Base-by-base conservation (phyloP, 2,329 filamentous ascomycete species). In the Neofusicoccum sp. region DNA sequence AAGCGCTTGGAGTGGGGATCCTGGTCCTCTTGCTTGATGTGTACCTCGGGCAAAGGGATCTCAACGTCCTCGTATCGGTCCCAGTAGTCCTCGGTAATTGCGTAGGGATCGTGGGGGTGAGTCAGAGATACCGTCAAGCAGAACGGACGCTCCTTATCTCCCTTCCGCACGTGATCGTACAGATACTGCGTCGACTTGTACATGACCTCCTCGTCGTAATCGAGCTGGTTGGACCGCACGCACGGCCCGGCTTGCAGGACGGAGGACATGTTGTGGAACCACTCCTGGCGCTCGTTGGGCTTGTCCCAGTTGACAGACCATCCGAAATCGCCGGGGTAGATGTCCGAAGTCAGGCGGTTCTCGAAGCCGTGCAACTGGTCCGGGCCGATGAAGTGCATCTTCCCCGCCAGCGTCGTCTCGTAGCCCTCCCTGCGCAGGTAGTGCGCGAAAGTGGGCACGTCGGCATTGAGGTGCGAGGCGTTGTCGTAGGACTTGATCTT, bases 251-350 rank as follows among this genome's bases (percentile, higher is more conserved):
- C 93, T 75, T 97, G 91, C 70, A 93, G 80, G 67, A 97, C 93
- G 6, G 92, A 96, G 70, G 90, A 93, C 77, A 93, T 92, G 74
- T 97, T 96, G 81, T 97, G 93, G 73, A 71, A 97, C 90, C 92
- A 97, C 76, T 97, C 93, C 43, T 93, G 86, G 47, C 93, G 85
- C 41, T 86, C 87, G 34, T 92, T 78, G 47, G 93, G 92, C 74
- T 93, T 87, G 72, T 97, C 93, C 93, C 93, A 97, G 78, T 96
- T 93, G 65, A 96, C 93, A 11, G 89, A 88, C 93, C 93, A 97
- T 65, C 93, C 93, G 71, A 95, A 92, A 71, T 97, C 93, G 61
- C 89, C 93, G 1, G 93, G 93, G 75, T 97, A 97, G 71, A 97
- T 96, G 74, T 97, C 93, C 66, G 89, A 90, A n/a, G 93, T 97